A percentile compares a stretch with the other conserved stretches of the same genome.
These are phyloP conservation scores for Chrysoporthe cubensis DNA, from an alignment of 2,329 filamentous ascomycete genomes.

Conservation along the genomic window DNA sequence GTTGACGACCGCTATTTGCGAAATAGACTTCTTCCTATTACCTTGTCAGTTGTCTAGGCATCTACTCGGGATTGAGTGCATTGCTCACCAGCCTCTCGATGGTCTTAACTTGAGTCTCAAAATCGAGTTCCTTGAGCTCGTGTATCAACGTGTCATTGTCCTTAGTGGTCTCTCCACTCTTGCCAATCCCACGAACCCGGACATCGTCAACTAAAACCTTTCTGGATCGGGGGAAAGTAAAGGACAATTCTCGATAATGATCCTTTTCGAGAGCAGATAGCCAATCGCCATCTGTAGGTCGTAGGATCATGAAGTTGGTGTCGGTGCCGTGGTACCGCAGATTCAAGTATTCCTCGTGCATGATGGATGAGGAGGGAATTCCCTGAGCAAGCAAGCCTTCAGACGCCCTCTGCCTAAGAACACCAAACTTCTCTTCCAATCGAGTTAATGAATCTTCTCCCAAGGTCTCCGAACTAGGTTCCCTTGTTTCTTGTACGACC, in stretches of 20 bases:
- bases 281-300: constrained; percentile 72
- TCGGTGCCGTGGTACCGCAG: constrained; percentile 87
- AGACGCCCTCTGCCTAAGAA: constrained; percentile 72
- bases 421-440: constrained; percentile 74
- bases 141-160: constrained; percentile 22
- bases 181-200: constrained; percentile 76
- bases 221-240: constrained; percentile 64
- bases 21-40: constrained; percentile 9
- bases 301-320: constrained; percentile 82
- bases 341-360: constrained; percentile 86
- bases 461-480: constrained; percentile 66
- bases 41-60: background rate
- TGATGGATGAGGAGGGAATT: constrained; percentile 71
- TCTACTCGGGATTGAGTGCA: too few species aligned
- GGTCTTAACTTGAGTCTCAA: constrained; percentile 5
- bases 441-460: constrained; percentile 59
- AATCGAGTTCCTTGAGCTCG: constrained; percentile 18
- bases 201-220: constrained; percentile 90
- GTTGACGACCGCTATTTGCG: constrained; percentile 12
- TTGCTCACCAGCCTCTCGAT: constrained; percentile 13
- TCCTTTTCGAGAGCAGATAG: constrained; percentile 69
- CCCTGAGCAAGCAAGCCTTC: constrained; percentile 72
- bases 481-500: constrained; percentile 84
- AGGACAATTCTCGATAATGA: constrained; percentile 22
- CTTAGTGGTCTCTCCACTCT: constrained; percentile 52